Evolutionary conservation across 2,329 filamentous ascomycete genomes (phyloP), one percentile per base, ranked within the genome.

Genomic region (Ceratocystis papillata): DNA sequence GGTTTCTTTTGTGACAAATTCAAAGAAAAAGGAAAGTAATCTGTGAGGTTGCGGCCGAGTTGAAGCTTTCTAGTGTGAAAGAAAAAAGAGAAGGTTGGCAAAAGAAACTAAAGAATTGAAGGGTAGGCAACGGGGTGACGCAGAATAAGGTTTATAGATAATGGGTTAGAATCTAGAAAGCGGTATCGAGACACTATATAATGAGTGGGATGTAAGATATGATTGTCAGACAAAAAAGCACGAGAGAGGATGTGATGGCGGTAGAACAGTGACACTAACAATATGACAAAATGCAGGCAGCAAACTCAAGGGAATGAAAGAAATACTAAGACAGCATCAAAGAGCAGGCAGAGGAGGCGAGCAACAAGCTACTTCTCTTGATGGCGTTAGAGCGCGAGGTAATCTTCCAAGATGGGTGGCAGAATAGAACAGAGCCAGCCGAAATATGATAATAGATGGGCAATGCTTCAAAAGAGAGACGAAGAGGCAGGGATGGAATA

Each of bases 81-180:
- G 17, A 20, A n/a, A 30, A 57, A 30, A 57, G 12, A 28, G 22
- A 57, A 22, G 22, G 22, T 30, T 30, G 53, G 22, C 20, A n/a
- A 57, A n/a, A 30, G 28, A 7, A 30, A n/a, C 17, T 30, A 17
- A 15, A 57, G 53, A 57, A 33, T 12, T 6, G 53, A 30, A 57
- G 10, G 17, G 2, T 30, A n/a, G 22, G 22, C 17, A 12, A n/a
- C 15, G 22, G 22, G 22, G 22, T 30, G 10, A n/a, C 28, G 22
- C 30, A 57, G 15, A 57, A 30, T n/a, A 57, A 57, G 12, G 53
- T 57, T 57, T 57, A 57, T 57, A 57, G 22, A 15, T 30, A 30
- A 30, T 30, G 22, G 28, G 28, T 57, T 28, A 30, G 28, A 57
- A 57, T 50, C n/a, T 20, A 50, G 8, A 7, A 25, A 50, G 46